Evolutionary conservation across 2,329 filamentous ascomycete genomes (phyloP), one percentile per base, ranked within the genome.

Genomic region (Fusarium graminum): DNA sequence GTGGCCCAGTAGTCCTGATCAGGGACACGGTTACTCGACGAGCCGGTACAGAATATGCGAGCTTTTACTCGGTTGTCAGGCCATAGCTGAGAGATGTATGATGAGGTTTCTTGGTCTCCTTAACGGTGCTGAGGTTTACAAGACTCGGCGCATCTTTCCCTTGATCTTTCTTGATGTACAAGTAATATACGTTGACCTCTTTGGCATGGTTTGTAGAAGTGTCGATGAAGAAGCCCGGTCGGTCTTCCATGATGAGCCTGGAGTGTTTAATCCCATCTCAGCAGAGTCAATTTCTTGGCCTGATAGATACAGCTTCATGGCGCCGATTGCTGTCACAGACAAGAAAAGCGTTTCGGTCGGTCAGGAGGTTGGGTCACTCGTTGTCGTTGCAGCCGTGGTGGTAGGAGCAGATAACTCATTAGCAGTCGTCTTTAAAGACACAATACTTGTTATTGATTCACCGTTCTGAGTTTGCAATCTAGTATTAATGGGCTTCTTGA

Each of bases 401-500:
- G 29, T 45, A 22, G 45, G 26, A 14, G 32, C n/a, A 11, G 7
- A 17, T 6, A 40, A 29, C 19, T 13, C 13, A 13, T 11, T 22
- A 7, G n/a, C 38, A 1, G 6, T n/a, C 4, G 22, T 19, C 1
- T 13, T 9, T 2, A 30, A 22, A 7, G 30, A n/a, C 25, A 22
- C 9, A 6, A 6, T 11, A 1, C 22, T n/a, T 5, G n/a, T 7
- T 2, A n/a, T 29, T 0, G 32, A 17, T 4, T 11, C 19, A 25
- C 32, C 38, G 7, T 25, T 19, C 3, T 10, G 10, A 9, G 5
- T 14, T 2, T 8, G 17, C 1, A 29, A 36, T 4, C 2, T 34
- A 10, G 17, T 1, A n/a, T 22, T n/a, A 6, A 41, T 30, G 2
- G 16, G 14, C 12, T 2, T 2, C 3, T 34, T 19, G 4, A 16